These are phyloP conservation scores for Lachancea fermentati DNA, from an alignment of 805 yeast species.

Conservation along the genomic window DNA sequence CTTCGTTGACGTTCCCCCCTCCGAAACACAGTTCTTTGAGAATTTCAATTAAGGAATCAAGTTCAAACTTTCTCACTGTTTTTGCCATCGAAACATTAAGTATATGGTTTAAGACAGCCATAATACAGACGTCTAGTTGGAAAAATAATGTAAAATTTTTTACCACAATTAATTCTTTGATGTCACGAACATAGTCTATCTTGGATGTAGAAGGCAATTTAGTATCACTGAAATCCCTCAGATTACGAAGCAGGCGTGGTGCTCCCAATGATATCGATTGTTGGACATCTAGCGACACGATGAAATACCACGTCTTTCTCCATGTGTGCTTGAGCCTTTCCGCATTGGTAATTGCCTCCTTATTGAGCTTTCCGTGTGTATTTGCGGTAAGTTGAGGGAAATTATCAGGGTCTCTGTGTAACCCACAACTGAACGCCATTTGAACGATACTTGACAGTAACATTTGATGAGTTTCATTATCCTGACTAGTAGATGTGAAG, in stretches of 20 bases:
- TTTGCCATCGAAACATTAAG: conserved; percentile 32
- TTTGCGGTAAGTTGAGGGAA: conserved; percentile 39
- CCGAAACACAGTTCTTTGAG: conserved; percentile 33
- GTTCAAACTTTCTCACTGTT: conserved; percentile 38
- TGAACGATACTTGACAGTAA: conserved; percentile 52
- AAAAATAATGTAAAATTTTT: conserved; percentile 43
- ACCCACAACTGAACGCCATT: conserved; percentile 62
- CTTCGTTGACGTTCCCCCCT: conserved; percentile 24
- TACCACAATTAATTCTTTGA: conserved; percentile 43
- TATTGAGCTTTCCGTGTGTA: conserved; percentile 12
- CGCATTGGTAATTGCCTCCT: conserved; percentile 26
- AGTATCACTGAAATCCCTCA: conserved; percentile 39
- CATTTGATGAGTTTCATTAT: conserved; percentile 54
- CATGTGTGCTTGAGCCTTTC: conserved; percentile 42
- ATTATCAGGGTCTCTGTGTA: conserved; percentile 60
- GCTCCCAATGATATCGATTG: conserved; percentile 40
- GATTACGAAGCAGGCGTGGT: conserved; percentile 35
- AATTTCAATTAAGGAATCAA: conserved; percentile 35
- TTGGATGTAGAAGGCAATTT: conserved; percentile 38
- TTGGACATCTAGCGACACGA: conserved; percentile 38
- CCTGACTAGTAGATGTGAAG: conserved; percentile 30
- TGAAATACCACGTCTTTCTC: conserved; percentile 54
- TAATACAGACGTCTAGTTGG: conserved; percentile 40
- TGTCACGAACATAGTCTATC: conserved; percentile 34
- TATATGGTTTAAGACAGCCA: conserved; percentile 30